phyloP scores from a whole-genome alignment of 2,329 filamentous ascomycete species.

The Parascedosporium putredinis region DNA sequence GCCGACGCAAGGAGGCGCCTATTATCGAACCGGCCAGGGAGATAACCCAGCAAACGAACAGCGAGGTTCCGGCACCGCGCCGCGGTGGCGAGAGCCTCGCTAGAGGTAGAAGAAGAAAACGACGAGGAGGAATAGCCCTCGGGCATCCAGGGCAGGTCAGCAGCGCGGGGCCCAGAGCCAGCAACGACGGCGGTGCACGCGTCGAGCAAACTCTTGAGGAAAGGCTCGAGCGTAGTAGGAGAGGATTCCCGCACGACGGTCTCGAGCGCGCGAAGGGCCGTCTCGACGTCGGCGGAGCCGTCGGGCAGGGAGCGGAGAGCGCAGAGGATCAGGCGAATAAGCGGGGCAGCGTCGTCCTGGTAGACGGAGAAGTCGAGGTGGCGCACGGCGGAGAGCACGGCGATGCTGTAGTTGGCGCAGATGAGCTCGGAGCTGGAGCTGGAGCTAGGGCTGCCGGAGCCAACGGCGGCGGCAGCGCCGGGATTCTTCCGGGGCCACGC shows the following conservation, averaged over 20 bases:
- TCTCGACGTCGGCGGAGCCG: slow-evolving; percentile 33
- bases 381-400: slow-evolving; percentile 36
- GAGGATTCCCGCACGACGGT: slow-evolving; percentile 36
- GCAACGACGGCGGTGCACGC: slow-evolving; percentile 29
- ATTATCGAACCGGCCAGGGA: slow-evolving; percentile 39
- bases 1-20: slow-evolving; percentile 33
- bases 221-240: slow-evolving; percentile 29
- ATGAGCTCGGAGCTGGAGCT: slow-evolving; percentile 20
- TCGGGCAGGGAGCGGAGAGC: slow-evolving; percentile 30
- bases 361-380: slow-evolving; percentile 41
- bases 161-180: slow-evolving; percentile 15
- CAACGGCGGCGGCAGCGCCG: too few species aligned
- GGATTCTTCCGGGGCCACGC: slow-evolving; percentile 28
- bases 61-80: slow-evolving; percentile 32
- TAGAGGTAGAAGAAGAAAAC: too few species aligned
- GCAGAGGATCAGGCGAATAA: slow-evolving; percentile 39
- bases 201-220: slow-evolving; percentile 37
- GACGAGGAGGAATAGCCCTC: slow-evolving; percentile 17
- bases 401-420: slow-evolving; percentile 32
- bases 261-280: slow-evolving; percentile 37
- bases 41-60: slow-evolving; percentile 34
- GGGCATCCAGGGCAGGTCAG: slow-evolving; percentile 21
- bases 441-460: too few species aligned
- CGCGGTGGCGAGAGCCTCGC: slow-evolving; percentile 14
- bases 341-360: slow-evolving; percentile 34